Conservation (phyloP, 2,329 filamentous ascomycete species). For the Teratosphaeria destructans region DNA sequence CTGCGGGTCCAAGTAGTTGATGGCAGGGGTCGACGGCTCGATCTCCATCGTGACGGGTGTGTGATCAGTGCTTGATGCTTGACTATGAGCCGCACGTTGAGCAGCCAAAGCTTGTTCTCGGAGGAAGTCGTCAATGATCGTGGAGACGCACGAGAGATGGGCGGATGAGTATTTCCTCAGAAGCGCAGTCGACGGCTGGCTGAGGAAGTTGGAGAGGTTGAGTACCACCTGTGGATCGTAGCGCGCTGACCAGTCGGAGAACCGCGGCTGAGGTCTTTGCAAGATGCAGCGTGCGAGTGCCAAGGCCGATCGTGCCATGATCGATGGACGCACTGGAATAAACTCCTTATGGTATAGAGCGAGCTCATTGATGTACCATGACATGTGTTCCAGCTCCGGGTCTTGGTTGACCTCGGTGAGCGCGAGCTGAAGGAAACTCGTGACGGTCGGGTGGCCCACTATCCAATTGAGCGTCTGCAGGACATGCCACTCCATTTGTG, state of each 20-base stretch:
- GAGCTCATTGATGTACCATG: conserved; percentile 87
- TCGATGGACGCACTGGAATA: conserved; percentile 80
- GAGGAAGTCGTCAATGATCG: conserved; percentile 56
- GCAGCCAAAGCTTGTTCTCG: conserved; percentile 42
- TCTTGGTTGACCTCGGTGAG: conserved; percentile 66
- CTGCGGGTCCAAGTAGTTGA: conserved; percentile 52
- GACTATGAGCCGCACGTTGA: conserved; percentile 20
- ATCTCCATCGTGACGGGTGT: conserved; percentile 12
- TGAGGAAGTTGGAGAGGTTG: conserved; percentile 53
- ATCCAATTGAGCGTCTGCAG: conserved; percentile 94
- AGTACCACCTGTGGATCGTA: conserved; percentile 59
- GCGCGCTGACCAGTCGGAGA: conserved; percentile 63
- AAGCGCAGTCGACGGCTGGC: conserved; percentile 57
- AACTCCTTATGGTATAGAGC: conserved; percentile 95
- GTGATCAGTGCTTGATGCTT: conserved; percentile 8
- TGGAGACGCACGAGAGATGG: conserved; percentile 55
- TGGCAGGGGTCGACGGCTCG: conserved; percentile 14
- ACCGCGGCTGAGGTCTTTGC: conserved; percentile 61
- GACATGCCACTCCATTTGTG: conserved; percentile 99
- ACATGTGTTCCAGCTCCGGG: conserved; percentile 86
- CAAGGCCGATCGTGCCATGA: conserved; percentile 79
- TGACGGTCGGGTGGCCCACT: conserved; percentile 90
- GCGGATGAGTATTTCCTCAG: conserved; percentile 58
- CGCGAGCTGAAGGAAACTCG: conserved; percentile 83
- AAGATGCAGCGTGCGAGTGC: conserved; percentile 81